Conservation (phyloP, 2,329 filamentous ascomycete genomes). For the Pseudocercospora fuligena region DNA sequence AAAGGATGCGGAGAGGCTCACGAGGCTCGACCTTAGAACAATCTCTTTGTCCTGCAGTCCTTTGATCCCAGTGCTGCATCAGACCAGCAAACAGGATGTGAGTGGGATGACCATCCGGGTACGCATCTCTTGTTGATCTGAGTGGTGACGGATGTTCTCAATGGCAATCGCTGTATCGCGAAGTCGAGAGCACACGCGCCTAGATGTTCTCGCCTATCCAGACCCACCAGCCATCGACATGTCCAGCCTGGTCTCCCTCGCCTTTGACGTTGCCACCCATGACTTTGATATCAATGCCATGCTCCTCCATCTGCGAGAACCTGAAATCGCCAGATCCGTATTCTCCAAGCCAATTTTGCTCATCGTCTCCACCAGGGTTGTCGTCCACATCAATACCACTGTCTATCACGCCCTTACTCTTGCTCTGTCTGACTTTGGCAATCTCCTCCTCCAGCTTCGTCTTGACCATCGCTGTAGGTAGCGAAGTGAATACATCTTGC, state of each 20-base stretch:
- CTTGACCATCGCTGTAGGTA: conserved; percentile 78
- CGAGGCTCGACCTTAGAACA: too few relatives aligned
- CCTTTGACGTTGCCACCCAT: conserved; percentile 72
- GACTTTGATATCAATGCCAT: conserved; percentile 77
- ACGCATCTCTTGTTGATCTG: too few relatives aligned
- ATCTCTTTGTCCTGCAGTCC: too few relatives aligned
- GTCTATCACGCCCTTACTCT: conserved; percentile 80
- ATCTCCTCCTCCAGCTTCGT: conserved; percentile 79
- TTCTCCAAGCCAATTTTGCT: conserved; percentile 78
- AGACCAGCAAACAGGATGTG: too few relatives aligned
- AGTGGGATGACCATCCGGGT: too few relatives aligned
- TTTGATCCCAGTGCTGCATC: too few relatives aligned
- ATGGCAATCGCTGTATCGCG: too few relatives aligned
- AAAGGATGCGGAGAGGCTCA: too few relatives aligned
- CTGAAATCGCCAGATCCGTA: conserved; percentile 77
- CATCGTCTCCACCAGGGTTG: conserved; percentile 68
- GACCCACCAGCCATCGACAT: conserved; percentile 82
- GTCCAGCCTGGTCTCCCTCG: conserved; percentile 57
- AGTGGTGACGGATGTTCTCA: too few relatives aligned
- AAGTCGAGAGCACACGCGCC: not conserved
- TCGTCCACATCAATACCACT: conserved; percentile 74
- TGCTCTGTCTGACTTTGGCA: conserved; percentile 73
- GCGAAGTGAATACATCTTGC: conserved; percentile 89
- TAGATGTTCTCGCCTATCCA: conserved; percentile 83
- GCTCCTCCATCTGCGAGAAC: conserved; percentile 82